These are phyloP conservation scores for Lavandula angustifolia DNA, from an alignment of 257 asterid species.

Conservation along the genomic window DNA sequence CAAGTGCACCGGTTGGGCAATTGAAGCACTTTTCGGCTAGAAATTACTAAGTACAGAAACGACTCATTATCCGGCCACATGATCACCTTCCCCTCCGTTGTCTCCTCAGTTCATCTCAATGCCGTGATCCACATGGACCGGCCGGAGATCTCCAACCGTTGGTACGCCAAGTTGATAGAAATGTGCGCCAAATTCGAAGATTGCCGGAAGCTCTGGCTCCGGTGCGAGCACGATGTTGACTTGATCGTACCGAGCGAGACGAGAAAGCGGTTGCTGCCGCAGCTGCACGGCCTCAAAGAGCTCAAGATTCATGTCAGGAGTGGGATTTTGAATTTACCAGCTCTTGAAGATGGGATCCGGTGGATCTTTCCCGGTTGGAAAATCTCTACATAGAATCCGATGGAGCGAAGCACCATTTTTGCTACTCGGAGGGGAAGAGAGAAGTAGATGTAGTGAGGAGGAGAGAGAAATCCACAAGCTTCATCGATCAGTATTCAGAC, in stretches of 20 bases:
- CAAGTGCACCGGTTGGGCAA: no score
- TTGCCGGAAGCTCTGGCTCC: constrained; percentile 30
- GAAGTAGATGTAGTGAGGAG: constrained; percentile 15
- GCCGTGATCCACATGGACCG: constrained; percentile 31
- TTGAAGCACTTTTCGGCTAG: no score
- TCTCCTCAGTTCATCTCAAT: constrained; percentile 22
- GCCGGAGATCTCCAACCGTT: constrained; percentile 14
- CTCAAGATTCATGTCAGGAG: constrained; percentile 33
- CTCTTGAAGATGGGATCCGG: constrained; percentile 34
- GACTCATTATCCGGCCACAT: constrained; percentile 37
- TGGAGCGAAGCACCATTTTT: constrained; percentile 35
- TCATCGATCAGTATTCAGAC: neutral
- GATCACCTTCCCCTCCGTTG: constrained; percentile 29
- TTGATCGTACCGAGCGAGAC: constrained; percentile 32
- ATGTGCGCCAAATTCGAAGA: constrained; percentile 31
- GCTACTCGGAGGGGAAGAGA: constrained; percentile 1
- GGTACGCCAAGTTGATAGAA: constrained; percentile 30
- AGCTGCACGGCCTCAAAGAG: constrained; percentile 27
- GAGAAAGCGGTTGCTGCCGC: constrained; percentile 33
- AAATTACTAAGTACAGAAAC: constrained; percentile 30
- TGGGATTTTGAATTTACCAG: constrained; percentile 21
- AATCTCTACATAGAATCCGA: constrained; percentile 32
- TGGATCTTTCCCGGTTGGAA: constrained; percentile 37
- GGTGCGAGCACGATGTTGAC: constrained; percentile 27
- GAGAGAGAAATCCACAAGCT: constrained; percentile 14